phyloP scores from a whole-genome alignment of 2,329 filamentous ascomycete species.

The Colletotrichum tropicicola region DNA sequence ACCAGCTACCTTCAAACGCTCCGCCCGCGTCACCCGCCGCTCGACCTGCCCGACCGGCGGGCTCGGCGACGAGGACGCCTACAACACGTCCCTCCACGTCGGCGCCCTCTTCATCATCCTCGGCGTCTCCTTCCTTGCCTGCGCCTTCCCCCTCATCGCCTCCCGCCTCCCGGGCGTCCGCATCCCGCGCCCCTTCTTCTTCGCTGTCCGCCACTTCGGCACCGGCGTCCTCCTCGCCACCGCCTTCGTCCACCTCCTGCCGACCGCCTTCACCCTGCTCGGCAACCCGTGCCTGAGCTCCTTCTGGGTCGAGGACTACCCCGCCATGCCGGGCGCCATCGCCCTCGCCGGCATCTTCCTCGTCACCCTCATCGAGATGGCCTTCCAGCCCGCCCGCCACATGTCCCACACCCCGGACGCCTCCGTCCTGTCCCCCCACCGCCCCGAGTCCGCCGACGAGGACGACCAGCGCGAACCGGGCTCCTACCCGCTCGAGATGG shows the following conservation, averaged over 20 bases:
- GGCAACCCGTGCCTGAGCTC: slow-evolving; percentile 73
- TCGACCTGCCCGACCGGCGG: slow-evolving; percentile 38
- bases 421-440: slow-evolving; percentile 12
- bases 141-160: slow-evolving; percentile 63
- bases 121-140: slow-evolving; percentile 56
- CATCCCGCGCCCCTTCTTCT: slow-evolving; percentile 65
- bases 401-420: slow-evolving; percentile 39
- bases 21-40: slow-evolving; percentile 14
- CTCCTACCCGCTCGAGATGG: background rate
- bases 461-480: background rate
- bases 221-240: slow-evolving; percentile 81
- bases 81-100: slow-evolving; percentile 67
- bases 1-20: slow-evolving; percentile 13
- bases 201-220: slow-evolving; percentile 73
- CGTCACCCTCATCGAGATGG: slow-evolving; percentile 84
- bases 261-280: slow-evolving; percentile 71
- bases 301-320: slow-evolving; percentile 80
- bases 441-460: background rate
- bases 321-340: slow-evolving; percentile 81
- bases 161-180: slow-evolving; percentile 59
- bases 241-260: slow-evolving; percentile 80
- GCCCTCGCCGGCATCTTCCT: slow-evolving; percentile 81
- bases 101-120: slow-evolving; percentile 63
- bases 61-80: slow-evolving; percentile 44
- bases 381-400: slow-evolving; percentile 57